A percentile compares a stretch with the other conserved stretches of the same genome.
Evolutionary conservation across 805 yeast genomes (phyloP).

Genomic region (Teunomyces funiuensis): DNA sequence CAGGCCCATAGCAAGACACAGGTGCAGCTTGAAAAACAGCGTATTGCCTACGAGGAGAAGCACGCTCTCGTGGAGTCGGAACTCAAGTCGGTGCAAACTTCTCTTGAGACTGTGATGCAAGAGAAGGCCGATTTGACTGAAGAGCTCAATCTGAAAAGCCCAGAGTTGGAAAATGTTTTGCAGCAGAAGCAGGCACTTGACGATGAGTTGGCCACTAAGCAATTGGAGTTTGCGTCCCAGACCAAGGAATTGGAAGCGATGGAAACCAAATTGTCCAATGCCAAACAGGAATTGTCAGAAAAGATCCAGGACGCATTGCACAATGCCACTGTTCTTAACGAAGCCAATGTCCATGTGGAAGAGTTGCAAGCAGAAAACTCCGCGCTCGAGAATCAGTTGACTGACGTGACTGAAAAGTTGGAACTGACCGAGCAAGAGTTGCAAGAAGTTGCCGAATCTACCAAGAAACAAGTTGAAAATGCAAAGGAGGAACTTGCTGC

Average conservation of each 20-base stretch:
- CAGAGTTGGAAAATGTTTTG: not conserved
- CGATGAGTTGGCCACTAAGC: not conserved
- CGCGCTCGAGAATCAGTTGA: not conserved
- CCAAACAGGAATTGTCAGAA: not conserved
- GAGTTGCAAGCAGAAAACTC: not conserved
- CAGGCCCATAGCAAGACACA: not conserved
- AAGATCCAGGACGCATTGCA: not conserved
- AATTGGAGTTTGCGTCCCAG: conserved; percentile 6
- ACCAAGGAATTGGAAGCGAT: conserved; percentile 4
- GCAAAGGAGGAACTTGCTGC: not conserved
- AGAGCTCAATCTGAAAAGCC: not conserved
- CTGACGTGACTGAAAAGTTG: not conserved
- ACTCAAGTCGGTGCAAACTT: not conserved
- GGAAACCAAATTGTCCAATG: not conserved
- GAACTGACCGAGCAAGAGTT: not conserved
- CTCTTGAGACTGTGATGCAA: not conserved
- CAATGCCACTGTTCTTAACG: not conserved
- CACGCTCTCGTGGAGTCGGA: not conserved
- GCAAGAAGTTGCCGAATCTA: not conserved
- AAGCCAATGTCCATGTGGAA: not conserved
- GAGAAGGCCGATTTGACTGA: not conserved
- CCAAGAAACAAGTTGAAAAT: conserved; percentile 3
- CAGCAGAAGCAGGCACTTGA: not conserved
- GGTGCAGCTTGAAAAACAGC: not conserved
- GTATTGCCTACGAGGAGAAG: not conserved